Evolutionary conservation across 2,329 filamentous ascomycete genomes (phyloP), one percentile per base, ranked within the genome.

Genomic region (Hypoxylon sp.): DNA sequence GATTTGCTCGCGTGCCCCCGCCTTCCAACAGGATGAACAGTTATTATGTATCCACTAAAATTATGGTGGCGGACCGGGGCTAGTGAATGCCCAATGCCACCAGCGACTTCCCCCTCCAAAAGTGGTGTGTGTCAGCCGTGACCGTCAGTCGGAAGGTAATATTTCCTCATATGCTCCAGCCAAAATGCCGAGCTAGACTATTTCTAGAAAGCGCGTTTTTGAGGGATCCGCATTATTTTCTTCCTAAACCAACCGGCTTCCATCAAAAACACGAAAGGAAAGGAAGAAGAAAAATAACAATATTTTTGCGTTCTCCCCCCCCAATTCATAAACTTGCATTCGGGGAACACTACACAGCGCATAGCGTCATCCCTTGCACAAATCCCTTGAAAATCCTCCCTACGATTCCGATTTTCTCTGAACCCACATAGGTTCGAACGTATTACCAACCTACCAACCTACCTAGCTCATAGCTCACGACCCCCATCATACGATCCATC

Each of bases 321-420:
- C 16, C 25, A 19, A 42, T 38, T 55, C 43, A 49, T 51, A 46
- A 49, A 49, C 47, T 26, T 47, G 44, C 44, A 42, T 48, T 20
- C 21, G 21, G 9, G 26, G 51, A 15, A n/a, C 17, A 17, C 16
- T 6, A 12, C 13, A 34, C 43, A 42, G 15, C 23, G 32, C 40
- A 57, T 57, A 57, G 51, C 55, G 55, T 57, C 55, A 57, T 57
- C 38, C 37, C 34, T 19, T 57, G 46, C 46, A 51, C 41, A 55
- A 55, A 50, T 55, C 51, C 46, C 42, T 51, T 57, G 50, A 30
- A 27, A 41, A 30, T 20, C 17, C 38, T 27, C 46, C 32, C 31
- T 47, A 40, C 27, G 37, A 19, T 38, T 37, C 11, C 5, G 21
- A 36, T 21, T 36, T 36, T 35, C 17, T 8, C 15, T n/a, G n/a